These are phyloP conservation scores for Solanum medicagineum DNA, from an alignment of 257 asterid species.

Conservation along the genomic window DNA sequence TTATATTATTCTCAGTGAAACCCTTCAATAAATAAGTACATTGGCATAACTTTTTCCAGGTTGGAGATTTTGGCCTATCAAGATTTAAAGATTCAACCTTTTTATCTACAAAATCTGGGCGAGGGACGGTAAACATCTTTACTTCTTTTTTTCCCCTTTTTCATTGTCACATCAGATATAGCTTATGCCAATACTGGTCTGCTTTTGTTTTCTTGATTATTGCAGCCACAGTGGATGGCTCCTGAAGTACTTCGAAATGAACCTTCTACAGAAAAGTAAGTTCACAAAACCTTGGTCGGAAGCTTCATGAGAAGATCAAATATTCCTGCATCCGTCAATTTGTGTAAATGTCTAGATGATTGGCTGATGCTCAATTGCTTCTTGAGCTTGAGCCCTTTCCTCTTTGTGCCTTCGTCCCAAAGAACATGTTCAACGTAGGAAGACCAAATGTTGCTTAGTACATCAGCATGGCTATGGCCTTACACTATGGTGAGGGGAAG, in stretches of 20 bases:
- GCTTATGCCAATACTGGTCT: background rate
- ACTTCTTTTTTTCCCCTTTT: background rate
- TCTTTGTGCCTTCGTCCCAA: background rate
- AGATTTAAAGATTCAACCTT: slow-evolving; percentile 47
- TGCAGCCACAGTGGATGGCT: slow-evolving; percentile 90
- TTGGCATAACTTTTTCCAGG: slow-evolving; percentile 16
- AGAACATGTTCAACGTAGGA: background rate
- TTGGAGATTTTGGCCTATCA: slow-evolving; percentile 78
- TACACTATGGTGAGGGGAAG: background rate
- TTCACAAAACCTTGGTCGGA: background rate
- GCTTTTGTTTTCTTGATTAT: background rate
- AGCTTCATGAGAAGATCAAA: background rate
- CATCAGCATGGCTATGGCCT: background rate
- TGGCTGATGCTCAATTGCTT: background rate
- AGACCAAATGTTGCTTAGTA: background rate
- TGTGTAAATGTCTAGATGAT: background rate
- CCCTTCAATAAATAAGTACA: background rate
- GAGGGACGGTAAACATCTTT: slow-evolving; percentile 57
- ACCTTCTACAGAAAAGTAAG: slow-evolving; percentile 70
- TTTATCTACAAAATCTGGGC: slow-evolving; percentile 47
- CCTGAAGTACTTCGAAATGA: slow-evolving; percentile 82
- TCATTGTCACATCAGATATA: background rate
- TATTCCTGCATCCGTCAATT: background rate
- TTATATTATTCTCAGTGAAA: background rate
- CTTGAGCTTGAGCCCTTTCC: background rate